Evolutionary conservation across 2,329 filamentous ascomycete species (phyloP), one percentile per base, ranked within the genome.

Genomic region (Knufia petricola): DNA sequence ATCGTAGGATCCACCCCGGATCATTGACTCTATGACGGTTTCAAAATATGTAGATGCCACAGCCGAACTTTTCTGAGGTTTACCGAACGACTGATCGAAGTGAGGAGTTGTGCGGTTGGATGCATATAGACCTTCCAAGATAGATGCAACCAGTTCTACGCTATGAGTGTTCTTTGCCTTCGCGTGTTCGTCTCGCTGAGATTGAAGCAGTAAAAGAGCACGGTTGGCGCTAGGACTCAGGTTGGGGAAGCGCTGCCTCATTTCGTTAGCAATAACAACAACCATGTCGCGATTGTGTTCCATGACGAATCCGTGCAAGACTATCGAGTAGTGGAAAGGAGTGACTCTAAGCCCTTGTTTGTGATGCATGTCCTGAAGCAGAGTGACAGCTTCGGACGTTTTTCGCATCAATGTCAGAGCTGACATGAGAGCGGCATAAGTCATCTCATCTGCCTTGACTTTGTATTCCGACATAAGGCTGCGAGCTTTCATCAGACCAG

Each of bases 401-500:
- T 75, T 72, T 44, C 71, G 69, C 40, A 73, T 63, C 49, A 75
- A 65, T 7, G 71, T 66, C 42, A 84, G 63, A 23, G 71, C 70
- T 47, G 77, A 72, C 71, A 85, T 81, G 34, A 84, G 62, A 42
- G 78, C 75, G 39, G 71, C 73, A 59, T 81, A 83, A 1, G 81
- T 82, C 61, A 74, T 70, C 2, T 63, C 66, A 58, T 84, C 74
- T 8, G 74, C 68, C 24, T 66, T 63, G 26, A 84, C 65, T 0
- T 69, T 64, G 34, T 69, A 63, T 3, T 68, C 60, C 40, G 72
- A 64, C 77, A 85, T 84, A 47, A 69, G 68, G 24, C 66, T 64
- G 55, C 80, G 76, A 2, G 78, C 63, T 46, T 71, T 68, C 54
- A 75, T 71, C 13, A 76, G 70, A n/a, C 69, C 70, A 19, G 69